Percentiles rank a stretch among this genome's conserved stretches.
phyloP scores from a whole-genome alignment of 257 asterid species.

The Datura wrightii region DNA sequence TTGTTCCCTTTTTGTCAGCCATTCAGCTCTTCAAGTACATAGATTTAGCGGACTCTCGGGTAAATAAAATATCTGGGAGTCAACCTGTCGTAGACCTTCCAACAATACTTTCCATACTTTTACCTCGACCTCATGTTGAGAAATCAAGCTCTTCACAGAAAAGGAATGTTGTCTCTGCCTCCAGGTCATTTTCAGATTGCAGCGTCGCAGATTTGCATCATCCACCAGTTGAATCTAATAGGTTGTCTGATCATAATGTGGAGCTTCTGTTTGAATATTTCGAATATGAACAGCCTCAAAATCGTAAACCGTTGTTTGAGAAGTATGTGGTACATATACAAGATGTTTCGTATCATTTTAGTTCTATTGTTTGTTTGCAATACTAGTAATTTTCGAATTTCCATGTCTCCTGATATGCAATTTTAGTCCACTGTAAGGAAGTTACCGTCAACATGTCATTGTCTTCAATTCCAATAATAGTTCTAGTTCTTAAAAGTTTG shows the following conservation, averaged over 20 bases:
- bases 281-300: slow-evolving; percentile 39
- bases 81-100: no score
- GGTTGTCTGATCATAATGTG: slow-evolving; percentile 29
- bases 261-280: slow-evolving; percentile 45
- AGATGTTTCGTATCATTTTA: background rate
- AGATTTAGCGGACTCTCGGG: no score
- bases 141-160: no score
- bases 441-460: no score
- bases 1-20: slow-evolving; percentile 41
- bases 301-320: slow-evolving; percentile 38
- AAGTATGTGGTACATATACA: slow-evolving; percentile 30
- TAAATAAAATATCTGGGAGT: background rate
- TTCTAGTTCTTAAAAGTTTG: no score
- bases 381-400: background rate
- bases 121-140: no score
- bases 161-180: background rate
- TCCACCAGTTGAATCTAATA: background rate
- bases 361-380: background rate
- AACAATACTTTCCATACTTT: no score
- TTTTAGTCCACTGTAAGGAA: no score
- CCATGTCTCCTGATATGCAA: no score
- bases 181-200: slow-evolving; percentile 24
- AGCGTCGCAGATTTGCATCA: background rate
- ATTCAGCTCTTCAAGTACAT: slow-evolving; percentile 37
- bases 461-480: no score